Evolutionary conservation across 164 flowering plant genomes (phyloP), one percentile per base, ranked within the genome.

Genomic region (Macadamia tetraphylla): DNA sequence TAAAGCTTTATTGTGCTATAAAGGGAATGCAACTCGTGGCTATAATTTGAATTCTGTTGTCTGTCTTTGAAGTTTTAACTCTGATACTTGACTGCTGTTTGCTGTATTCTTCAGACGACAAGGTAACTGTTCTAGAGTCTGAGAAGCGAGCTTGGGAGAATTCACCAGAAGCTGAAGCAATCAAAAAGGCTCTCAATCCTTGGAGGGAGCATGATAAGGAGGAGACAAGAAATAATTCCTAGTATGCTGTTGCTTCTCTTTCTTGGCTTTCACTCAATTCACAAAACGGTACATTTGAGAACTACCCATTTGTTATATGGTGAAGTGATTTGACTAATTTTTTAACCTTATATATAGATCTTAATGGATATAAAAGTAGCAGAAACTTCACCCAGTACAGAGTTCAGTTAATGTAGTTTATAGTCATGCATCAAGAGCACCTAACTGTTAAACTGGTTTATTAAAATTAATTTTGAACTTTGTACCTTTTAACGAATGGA

Each of bases 111-210:
- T 76, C 84, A 91, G 98, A 94, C 84, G 98, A 94, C 70, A 87
- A 88, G 76, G 98, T 94, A 62, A 86, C 97, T 30, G 97, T 81
- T 69, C 57, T 94, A 76, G 98, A 94, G 79, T 75, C 96, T 0
- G 98, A 94, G 84, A 89, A 89, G 78, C 85, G 85, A 65, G 96
- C 94, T 59, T 91, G 88, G 87, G 97, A 91, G 75, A 83, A 48
- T 70, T 81, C 92, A n/a, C 81, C 91, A 0, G 96, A 91, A 80
- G 98, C 93, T 73, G 84, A 82, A 71, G 94, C 92, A 59, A 48
- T 83, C 1, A 87, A 79, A 79, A 97, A 94, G 49, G 93, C 93
- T 70, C 87, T 89, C 31, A 91, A 94, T 81, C 98, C 98, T 53
- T 91, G 98, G 97, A 82, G 88, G 78, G 71, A 84, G 61, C 80